Base-by-base conservation (phyloP, 305 asterid species). In the Stenogyne calaminthoides region DNA sequence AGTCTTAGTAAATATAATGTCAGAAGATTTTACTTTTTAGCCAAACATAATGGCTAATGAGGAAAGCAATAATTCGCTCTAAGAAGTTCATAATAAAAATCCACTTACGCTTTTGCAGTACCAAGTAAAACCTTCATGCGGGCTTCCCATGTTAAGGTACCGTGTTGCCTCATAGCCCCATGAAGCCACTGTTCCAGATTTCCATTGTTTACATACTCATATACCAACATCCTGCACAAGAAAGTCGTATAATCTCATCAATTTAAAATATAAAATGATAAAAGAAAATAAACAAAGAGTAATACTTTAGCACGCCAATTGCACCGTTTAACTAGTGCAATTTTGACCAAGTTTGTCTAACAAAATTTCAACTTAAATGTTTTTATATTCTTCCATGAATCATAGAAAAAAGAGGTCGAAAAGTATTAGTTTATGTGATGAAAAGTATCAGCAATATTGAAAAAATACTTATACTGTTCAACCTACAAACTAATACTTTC, bases 171-270 rank as follows among this genome's bases (percentile, higher is more conserved):
- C 96, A 92, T 88, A 47, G 91, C 92, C 75, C 98, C 99, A 71
- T 92, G 99, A 82, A 95, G 97, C 99, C 99, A 95, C 62, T 95
- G 99, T 75, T 95, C 99, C 65, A 95, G 81, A 79, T 92, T 92
- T 49, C 99, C 99, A 18, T 92, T 95, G 85, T 88, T 91, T 67
- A 95, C 98, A 65, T 89, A 95, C 82, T 95, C 99, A 25, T 95
- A 95, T n/a, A 92, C 99, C 88, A 95, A 73, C 98, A 95, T 89
- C 84, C 99, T 95, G 78, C 32, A 67, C 22, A 59, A 65, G 60
- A 19, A 80, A 79, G 46, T 19, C 49, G 66, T 44, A 57, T 56
- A 60, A 61, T 58, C 46, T 67, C 49, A 71, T 67, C 20, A 74
- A 12, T 18, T 40, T 25, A 44, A 37, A 62, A 54, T 27, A 52